Percentiles rank a stretch among this genome's conserved stretches.
Evolutionary conservation across 2,329 filamentous ascomycete species (phyloP).

Genomic region (Hypoxylon sp.): DNA sequence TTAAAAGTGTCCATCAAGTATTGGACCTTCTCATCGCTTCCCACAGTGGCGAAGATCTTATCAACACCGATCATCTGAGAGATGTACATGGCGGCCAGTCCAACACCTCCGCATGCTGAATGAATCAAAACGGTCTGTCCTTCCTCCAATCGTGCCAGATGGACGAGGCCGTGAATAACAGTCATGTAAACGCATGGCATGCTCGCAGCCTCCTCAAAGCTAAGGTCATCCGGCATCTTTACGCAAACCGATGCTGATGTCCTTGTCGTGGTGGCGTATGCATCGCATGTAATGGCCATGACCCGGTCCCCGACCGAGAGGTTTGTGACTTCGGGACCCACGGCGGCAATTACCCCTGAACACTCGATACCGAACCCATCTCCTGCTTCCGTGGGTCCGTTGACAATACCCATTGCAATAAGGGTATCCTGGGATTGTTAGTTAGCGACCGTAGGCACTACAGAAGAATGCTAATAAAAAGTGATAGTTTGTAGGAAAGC

Average conservation of each 20-base stretch:
- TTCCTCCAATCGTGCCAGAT: background rate
- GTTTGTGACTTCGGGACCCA: background rate
- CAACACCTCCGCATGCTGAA: background rate
- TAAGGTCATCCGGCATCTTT: background rate
- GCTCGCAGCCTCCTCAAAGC: background rate
- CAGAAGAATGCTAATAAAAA: background rate
- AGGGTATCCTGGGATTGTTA: background rate
- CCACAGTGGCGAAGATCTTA: constrained; percentile 29
- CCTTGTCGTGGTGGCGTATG: background rate
- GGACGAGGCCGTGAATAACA: background rate
- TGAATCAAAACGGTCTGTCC: background rate
- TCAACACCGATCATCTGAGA: background rate
- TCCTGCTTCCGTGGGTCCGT: background rate
- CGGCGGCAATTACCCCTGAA: background rate
- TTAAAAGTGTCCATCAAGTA: constrained; percentile 39
- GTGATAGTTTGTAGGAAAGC: background rate
- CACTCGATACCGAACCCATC: background rate
- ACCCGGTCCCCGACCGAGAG: background rate
- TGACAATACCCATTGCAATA: background rate
- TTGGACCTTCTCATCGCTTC: constrained; percentile 30
- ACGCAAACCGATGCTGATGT: background rate
- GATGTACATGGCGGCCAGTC: background rate
- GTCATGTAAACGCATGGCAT: background rate
- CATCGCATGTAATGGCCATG: background rate
- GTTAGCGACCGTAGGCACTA: background rate